Percentiles rank a stretch among this genome's conserved stretches.
Conservation (phyloP, 768 basidiomycete genomes). For the Cystobasidium tubakii region DNA sequence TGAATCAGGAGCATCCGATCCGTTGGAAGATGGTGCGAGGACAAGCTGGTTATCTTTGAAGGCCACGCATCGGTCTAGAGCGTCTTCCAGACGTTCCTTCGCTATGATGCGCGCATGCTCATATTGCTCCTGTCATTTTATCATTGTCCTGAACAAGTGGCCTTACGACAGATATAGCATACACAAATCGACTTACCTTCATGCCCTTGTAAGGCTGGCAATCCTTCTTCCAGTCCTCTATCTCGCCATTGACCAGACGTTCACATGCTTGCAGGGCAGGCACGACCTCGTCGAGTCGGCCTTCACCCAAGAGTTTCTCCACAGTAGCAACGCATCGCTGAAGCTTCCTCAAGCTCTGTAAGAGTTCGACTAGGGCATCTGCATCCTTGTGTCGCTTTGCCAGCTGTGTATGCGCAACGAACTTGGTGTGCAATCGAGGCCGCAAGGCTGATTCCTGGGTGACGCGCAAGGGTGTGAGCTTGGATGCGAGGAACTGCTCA, state of each 20-base stretch:
- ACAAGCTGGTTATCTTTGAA: not conserved
- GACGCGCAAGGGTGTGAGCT: not conserved
- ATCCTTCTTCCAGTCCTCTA: constrained; percentile 8
- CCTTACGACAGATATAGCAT: too few relatives aligned
- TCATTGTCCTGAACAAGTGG: too few relatives aligned
- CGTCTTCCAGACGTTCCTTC: constrained; percentile 22
- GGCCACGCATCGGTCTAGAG: constrained; percentile 5
- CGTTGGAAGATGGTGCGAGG: not conserved
- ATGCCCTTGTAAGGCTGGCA: not conserved
- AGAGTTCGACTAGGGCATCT: constrained; percentile 11
- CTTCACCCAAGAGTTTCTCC: not conserved
- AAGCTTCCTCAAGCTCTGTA: not conserved
- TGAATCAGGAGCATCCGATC: not conserved
- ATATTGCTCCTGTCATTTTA: not conserved
- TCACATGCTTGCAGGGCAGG: constrained; percentile 9
- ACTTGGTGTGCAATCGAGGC: constrained; percentile 1
- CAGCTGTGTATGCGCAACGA: constrained; percentile 14
- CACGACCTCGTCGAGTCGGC: constrained; percentile 13
- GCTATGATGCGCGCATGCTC: not conserved
- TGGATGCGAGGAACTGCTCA: not conserved
- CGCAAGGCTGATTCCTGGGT: constrained; percentile 6
- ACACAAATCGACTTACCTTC: not conserved
- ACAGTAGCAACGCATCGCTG: not conserved
- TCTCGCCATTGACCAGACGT: not conserved
- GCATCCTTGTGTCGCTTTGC: constrained; percentile 1